These are phyloP conservation scores for Inga laurina DNA, from an alignment of 306 rosid genomes.

Conservation along the genomic window DNA sequence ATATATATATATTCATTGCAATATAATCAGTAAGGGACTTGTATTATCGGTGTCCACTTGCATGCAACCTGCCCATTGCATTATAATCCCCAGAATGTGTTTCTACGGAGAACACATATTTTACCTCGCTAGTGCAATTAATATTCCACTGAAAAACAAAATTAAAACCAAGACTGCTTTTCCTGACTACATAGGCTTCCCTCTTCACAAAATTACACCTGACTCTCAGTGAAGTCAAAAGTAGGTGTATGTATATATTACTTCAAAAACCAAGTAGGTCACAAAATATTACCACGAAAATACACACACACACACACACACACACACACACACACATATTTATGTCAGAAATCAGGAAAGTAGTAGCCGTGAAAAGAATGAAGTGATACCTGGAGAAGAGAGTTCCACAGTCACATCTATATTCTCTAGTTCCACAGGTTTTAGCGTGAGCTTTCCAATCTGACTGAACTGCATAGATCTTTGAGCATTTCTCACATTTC, in stretches of 20 bases:
- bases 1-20: constrained; percentile 28
- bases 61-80: constrained; percentile 47
- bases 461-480: constrained; percentile 96
- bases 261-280: not conserved
- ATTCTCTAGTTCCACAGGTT: constrained; percentile 96
- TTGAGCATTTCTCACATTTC: constrained; percentile 96
- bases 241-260: not conserved
- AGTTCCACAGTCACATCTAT: constrained; percentile 99
- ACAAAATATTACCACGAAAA: not conserved
- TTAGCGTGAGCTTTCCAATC: constrained; percentile 99
- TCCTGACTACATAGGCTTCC: not conserved
- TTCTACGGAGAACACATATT: constrained; percentile 12
- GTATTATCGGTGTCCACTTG: constrained; percentile 50
- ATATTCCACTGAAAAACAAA: constrained; percentile 23
- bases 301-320: too few species aligned
- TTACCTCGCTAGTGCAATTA: constrained; percentile 33
- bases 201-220: constrained; percentile 16
- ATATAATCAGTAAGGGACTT: constrained; percentile 37
- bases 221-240: not conserved
- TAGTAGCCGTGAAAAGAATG: not conserved
- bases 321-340: not conserved
- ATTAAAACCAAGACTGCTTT: not conserved
- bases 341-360: not conserved
- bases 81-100: constrained; percentile 13
- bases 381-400: constrained; percentile 79